Percentiles rank a stretch among this genome's conserved stretches.
These are phyloP conservation scores for Rubia peregrina DNA, from an alignment of 305 asterid genomes.

Conservation along the genomic window DNA sequence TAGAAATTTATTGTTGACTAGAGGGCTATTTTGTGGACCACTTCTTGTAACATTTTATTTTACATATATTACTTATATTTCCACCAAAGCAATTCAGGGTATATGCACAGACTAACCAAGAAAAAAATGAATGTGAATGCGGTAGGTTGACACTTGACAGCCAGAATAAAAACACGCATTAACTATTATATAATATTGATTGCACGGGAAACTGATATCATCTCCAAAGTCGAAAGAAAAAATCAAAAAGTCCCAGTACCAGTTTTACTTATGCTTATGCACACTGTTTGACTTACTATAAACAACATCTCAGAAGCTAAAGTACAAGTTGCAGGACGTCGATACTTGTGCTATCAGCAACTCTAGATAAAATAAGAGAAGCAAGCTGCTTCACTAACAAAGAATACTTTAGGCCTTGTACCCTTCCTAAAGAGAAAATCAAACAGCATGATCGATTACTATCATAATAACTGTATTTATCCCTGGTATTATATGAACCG, in stretches of 20 bases:
- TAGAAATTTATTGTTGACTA: slow-evolving; percentile 33
- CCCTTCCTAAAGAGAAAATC: slow-evolving; percentile 34
- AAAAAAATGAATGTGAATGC: too few relatives aligned
- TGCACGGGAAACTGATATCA: not conserved
- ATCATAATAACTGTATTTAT: too few relatives aligned
- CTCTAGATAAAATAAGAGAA: slow-evolving; percentile 57
- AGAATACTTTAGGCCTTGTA: slow-evolving; percentile 74
- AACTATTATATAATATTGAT: too few relatives aligned
- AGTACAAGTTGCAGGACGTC: slow-evolving; percentile 61
- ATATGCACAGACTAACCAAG: too few relatives aligned
- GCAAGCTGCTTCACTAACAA: slow-evolving; percentile 68
- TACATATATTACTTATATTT: too few relatives aligned
- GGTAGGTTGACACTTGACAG: too few relatives aligned
- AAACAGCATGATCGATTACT: not conserved
- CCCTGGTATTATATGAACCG: too few relatives aligned
- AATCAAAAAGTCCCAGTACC: not conserved
- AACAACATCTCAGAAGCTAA: slow-evolving; percentile 41
- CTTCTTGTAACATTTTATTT: slow-evolving; percentile 34
- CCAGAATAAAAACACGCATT: too few relatives aligned
- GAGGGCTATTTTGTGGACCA: slow-evolving; percentile 34
- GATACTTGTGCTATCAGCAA: slow-evolving; percentile 35
- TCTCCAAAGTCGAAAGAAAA: not conserved
- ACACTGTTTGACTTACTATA: slow-evolving; percentile 37
- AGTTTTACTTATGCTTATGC: slow-evolving; percentile 4
- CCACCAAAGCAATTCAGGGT: too few relatives aligned